phyloP scores from a whole-genome alignment of 257 asterid species.

The Solanum sitiens region DNA sequence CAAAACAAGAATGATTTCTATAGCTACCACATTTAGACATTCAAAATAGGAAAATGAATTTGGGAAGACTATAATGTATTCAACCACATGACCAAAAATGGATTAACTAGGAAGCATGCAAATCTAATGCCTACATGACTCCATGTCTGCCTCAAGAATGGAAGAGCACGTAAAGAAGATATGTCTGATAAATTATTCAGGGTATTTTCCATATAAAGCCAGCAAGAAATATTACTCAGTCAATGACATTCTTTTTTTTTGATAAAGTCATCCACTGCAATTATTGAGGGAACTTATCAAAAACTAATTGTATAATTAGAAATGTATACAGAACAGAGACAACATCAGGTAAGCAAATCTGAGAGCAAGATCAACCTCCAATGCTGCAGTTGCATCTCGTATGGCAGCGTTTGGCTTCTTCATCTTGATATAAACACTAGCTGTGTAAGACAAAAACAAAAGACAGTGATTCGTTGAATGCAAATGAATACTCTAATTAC shows the following conservation, averaged over 20 bases:
- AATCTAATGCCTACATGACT: background rate
- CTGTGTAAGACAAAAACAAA: slow-evolving; percentile 21
- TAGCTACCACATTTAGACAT: no score
- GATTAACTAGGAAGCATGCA: background rate
- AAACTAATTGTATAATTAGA: background rate
- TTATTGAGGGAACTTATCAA: background rate
- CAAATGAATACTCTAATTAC: background rate
- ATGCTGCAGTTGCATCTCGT: slow-evolving; percentile 90
- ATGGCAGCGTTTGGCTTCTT: slow-evolving; percentile 98
- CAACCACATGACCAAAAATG: background rate
- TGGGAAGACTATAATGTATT: background rate
- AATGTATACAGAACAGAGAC: background rate
- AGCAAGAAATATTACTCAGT: background rate
- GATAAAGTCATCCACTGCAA: background rate
- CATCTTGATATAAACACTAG: slow-evolving; percentile 80
- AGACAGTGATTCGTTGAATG: background rate
- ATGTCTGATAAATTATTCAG: background rate
- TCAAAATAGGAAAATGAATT: background rate
- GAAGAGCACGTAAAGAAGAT: background rate
- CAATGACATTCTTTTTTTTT: background rate
- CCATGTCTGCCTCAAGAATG: background rate
- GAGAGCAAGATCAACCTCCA: slow-evolving; percentile 43
- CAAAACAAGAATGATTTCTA: background rate
- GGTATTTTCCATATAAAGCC: background rate
- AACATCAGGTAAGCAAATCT: background rate